Base-by-base conservation (phyloP, 129 eudicot species). In the Centaurea solstitialis region DNA sequence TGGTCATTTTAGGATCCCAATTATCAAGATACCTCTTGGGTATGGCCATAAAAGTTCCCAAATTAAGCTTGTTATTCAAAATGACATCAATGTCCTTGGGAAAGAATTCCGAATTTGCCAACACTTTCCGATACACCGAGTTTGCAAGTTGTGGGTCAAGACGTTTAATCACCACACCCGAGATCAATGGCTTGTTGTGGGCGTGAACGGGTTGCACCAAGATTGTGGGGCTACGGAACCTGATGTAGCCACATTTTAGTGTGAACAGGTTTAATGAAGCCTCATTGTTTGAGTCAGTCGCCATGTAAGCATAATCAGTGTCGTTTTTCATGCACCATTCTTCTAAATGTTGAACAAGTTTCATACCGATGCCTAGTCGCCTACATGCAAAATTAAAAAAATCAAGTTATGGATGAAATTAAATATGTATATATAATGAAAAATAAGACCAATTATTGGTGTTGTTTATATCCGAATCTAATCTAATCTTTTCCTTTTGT, bases 31-130 rank as follows among this genome's bases (percentile, higher is more conserved):
- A 53, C 33, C 81, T 68, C 81, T 85, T 88, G 17, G 93, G 90
- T 20, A 90, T 70, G 59, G 91, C 95, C 85, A 92, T 80, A 80
- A 88, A 92, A 30, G 95, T 92, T 30, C 97, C 97, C 53, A 92
- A 72, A 77, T 59, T 88, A 53, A 90, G 85, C 11, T 85, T 88
- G 80, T 87, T 87, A 7, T 74, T 53, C n/a, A 92, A 79, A 65
- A 92, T 73, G 6, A 57, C 37, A 41, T 81, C 87, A 1, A 92
- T 73, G 45, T 91, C 96, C 17, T 85, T 62, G 1, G 96, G 96
- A 64, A 87, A 87, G 70, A 88, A 83, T 38, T 91, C 93, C 0
- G 91, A 82, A 70, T 35, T 57, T 0, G 85, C 72, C 33, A 88
- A 85, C 22, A 87, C 33, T 6, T 78, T 82, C 6, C 82, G 77